These are phyloP conservation scores for Inonotus obliquus DNA, from an alignment of 1,284 basidiomycete genomes.

Conservation along the genomic window DNA sequence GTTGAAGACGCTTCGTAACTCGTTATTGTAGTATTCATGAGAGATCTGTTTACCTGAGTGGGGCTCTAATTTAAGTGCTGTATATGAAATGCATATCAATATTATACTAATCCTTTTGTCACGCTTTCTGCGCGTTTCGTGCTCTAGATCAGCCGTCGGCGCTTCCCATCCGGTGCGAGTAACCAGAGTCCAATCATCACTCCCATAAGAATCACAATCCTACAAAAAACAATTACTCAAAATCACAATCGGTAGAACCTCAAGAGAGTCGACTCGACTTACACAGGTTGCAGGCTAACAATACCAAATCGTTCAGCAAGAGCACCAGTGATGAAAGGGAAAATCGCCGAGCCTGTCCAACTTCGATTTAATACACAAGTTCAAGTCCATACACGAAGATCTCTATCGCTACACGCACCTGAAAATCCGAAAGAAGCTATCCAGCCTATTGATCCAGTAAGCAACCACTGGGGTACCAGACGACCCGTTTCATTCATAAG, in stretches of 20 bases:
- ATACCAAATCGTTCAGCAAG: conserved; percentile 19
- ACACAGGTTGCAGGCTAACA: conserved; percentile 14
- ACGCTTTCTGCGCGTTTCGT: background rate
- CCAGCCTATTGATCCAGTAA: conserved; percentile 54
- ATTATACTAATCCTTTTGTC: no score
- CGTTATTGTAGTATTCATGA: no score
- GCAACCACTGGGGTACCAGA: conserved; percentile 44
- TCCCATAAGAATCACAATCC: conserved; percentile 1
- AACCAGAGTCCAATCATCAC: conserved; percentile 9
- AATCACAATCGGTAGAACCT: background rate
- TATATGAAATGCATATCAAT: no score
- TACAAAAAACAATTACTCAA: background rate
- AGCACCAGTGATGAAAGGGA: conserved; percentile 25
- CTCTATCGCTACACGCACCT: conserved; percentile 34
- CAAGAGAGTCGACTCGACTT: background rate
- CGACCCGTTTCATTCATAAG: conserved; percentile 44
- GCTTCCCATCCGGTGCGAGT: background rate
- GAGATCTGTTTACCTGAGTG: no score
- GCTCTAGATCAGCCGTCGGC: background rate
- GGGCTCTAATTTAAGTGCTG: no score
- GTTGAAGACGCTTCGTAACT: no score
- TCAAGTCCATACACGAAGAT: conserved; percentile 31
- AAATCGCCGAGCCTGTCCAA: conserved; percentile 21
- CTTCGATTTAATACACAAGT: no score
- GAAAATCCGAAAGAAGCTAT: conserved; percentile 31